A percentile compares a stretch with the other conserved stretches of the same genome.
Conservation (phyloP, 164 flowering plant species). For the Tetracentron sinense region DNA sequence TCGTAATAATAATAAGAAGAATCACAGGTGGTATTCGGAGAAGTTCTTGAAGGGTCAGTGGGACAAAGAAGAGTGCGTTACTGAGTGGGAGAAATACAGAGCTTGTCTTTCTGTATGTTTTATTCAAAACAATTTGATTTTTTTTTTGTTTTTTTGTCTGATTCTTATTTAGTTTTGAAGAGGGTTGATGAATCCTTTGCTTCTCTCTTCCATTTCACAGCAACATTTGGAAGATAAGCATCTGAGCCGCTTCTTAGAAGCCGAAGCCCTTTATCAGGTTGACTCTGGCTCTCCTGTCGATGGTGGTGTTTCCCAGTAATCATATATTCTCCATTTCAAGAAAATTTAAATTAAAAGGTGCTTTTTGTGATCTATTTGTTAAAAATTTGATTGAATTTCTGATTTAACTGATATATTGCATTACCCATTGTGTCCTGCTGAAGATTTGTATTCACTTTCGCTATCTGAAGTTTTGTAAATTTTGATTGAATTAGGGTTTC, state of each 20-base stretch:
- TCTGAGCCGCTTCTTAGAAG: constrained; percentile 62
- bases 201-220: constrained; percentile 28
- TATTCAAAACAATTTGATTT: not conserved
- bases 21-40: constrained; percentile 79
- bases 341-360: not conserved
- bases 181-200: not conserved
- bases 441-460: not conserved
- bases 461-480: too few relatives aligned
- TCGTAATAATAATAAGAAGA: not conserved
- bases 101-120: constrained; percentile 68
- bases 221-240: constrained; percentile 80
- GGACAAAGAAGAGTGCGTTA: constrained; percentile 73
- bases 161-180: not conserved
- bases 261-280: constrained; percentile 32
- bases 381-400: too few relatives aligned
- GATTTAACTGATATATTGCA: not conserved
- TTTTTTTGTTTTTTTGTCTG: not conserved
- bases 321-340: not conserved
- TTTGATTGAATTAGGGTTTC: not conserved
- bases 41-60: constrained; percentile 84
- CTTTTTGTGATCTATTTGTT: not conserved
- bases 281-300: constrained; percentile 22
- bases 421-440: not conserved
- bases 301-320: constrained; percentile 21
- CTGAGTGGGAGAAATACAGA: constrained; percentile 83